Base-by-base conservation (phyloP, 169 alveolate genomes). In the Cryptosporidium viatorum region DNA sequence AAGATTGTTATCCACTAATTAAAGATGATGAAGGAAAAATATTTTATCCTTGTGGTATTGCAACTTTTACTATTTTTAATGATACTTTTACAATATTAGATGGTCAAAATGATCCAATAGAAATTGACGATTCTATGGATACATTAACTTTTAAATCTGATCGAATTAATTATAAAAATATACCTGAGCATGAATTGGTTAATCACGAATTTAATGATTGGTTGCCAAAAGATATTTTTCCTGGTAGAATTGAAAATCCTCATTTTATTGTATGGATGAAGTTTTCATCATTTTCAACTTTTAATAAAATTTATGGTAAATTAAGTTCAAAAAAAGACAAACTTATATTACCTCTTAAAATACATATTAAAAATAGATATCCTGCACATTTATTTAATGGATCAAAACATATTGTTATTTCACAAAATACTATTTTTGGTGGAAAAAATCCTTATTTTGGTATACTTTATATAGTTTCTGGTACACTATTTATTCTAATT, bases 191-290 rank as follows among this genome's bases (percentile, higher is more conserved):
- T 8, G 91, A 91, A 29, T 55, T 69, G 9, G 68, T 86, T 31
- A 70, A 65, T 14, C 69, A 80, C 4, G n/a, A 80, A 33, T 35
- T 80, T 43, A 60, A 60, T 43, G 67, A 80, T 33, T 80, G 89
- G 89, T 39, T 80, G 3, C 68, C 89, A 21, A 70, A 80, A 50
- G 89, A 93, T n/a, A 62, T 73, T 69, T 85, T 93, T n/a, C 97
- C 97, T 0, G 84, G 69, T 31, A 95, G 95, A n/a, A 70, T 94
- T 18, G 95, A 94, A 60, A 95, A 95, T 48, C 94, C 95, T 58
- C 97, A 95, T 84, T 93, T 95, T 73, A 84, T 94, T 26, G 96
- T 93, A 55, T 95, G 97, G 97, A 92, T 95, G 95, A 95, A 93
- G 41, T 92, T 93, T 45, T 86, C 97, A 16, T 94, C 97, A 2